Evolutionary conservation across 1,284 basidiomycete genomes (phyloP).

Genomic region (Golubevia pallescens): DNA sequence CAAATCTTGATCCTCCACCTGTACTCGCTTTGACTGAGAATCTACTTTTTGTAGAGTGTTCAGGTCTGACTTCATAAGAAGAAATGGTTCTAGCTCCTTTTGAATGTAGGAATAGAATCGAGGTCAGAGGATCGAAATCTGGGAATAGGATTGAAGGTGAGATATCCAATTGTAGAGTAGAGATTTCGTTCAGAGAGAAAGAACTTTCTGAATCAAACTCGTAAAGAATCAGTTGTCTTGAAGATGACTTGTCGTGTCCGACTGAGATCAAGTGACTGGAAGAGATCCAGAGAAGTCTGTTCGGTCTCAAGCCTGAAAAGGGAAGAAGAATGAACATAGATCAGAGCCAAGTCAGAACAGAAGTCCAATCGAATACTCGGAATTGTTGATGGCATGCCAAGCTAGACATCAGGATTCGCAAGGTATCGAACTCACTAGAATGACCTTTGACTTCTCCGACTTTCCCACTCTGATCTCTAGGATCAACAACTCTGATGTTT

Average conservation of each 20-base stretch:
- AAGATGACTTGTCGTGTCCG: constrained; percentile 66
- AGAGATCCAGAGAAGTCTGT: constrained; percentile 66
- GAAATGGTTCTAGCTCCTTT: constrained; percentile 67
- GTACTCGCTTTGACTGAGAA: neutral
- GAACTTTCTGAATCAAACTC: constrained; percentile 15
- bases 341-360: constrained; percentile 24
- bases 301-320: constrained; percentile 51
- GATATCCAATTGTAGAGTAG: constrained; percentile 64
- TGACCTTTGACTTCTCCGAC: neutral
- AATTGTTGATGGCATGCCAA: constrained; percentile 6
- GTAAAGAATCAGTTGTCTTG: constrained; percentile 66
- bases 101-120: constrained; percentile 66
- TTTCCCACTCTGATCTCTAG: constrained; percentile 29
- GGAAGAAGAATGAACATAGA: neutral
- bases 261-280: constrained; percentile 62
- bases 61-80: constrained; percentile 65
- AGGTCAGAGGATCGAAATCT: constrained; percentile 66
- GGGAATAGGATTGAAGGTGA: constrained; percentile 67
- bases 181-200: constrained; percentile 29
- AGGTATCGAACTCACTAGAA: neutral
- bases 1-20: neutral
- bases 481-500: constrained; percentile 65
- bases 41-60: constrained; percentile 3
- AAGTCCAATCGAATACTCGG: constrained; percentile 62
- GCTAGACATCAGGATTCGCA: too few species aligned